Evolutionary conservation across 306 rosid genomes (phyloP).

Genomic region (Vigna radiata): DNA sequence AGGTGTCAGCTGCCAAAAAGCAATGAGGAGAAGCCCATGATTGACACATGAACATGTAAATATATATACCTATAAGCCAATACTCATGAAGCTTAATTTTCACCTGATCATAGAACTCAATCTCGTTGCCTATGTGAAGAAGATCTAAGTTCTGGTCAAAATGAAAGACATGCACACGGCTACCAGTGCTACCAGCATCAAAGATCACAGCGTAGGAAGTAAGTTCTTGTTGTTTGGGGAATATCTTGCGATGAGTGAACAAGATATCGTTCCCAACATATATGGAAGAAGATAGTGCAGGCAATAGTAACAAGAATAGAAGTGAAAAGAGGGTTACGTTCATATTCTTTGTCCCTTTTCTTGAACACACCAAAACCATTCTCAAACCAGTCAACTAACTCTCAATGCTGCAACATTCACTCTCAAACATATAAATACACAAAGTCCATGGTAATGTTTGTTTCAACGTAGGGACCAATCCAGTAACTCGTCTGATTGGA

Average conservation of each 20-base stretch:
- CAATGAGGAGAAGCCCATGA: too few relatives aligned
- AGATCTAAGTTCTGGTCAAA: conserved; percentile 71
- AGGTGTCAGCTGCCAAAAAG: conserved; percentile 41
- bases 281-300: conserved; percentile 42
- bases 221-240: conserved; percentile 32
- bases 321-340: conserved; percentile 44
- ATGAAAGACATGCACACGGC: conserved; percentile 78
- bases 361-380: too few relatives aligned
- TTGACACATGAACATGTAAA: too few relatives aligned
- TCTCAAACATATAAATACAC: too few relatives aligned
- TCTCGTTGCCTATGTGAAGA: conserved; percentile 61
- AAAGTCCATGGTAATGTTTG: too few relatives aligned
- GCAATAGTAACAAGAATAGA: conserved; percentile 52
- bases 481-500: too few relatives aligned
- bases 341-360: not conserved
- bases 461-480: too few relatives aligned
- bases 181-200: conserved; percentile 91
- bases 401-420: too few relatives aligned
- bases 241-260: conserved; percentile 54
- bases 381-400: too few relatives aligned
- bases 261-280: conserved; percentile 34
- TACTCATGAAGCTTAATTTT: too few relatives aligned
- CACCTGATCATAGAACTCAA: conserved; percentile 53
- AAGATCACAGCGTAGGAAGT: conserved; percentile 68
- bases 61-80: too few relatives aligned